Evolutionary conservation across 441 rosid genomes (phyloP), one percentile per base, ranked within the genome.

Genomic region (Corymbia citriodora): DNA sequence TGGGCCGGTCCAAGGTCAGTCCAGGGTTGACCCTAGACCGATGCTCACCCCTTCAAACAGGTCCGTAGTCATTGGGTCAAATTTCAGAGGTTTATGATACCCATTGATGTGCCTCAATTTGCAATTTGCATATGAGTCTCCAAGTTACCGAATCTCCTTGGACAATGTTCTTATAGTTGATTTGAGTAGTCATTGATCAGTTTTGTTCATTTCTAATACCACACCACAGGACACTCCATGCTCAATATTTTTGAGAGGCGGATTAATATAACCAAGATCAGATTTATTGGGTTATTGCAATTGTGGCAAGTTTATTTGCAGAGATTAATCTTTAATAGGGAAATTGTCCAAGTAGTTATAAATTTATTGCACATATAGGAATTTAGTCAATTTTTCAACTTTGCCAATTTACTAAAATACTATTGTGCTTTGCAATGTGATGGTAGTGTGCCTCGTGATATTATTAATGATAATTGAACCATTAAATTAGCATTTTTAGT

Each of bases 361-460:
- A 5, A 10, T 6, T 21, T 6, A 19, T 2, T 74, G 4, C 11
- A 3, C 16, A 11, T 3, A 74, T 36, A 4, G 19, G 5, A 6
- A 74, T 36, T 21, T 13, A 1, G 7, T 10, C 1, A 21, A 19
- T 7, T 74, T 10, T 40, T 36, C 0, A 74, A 74, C 40, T 36
- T 74, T 36, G 5, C 3, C 6, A 11, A 74, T 74, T 21, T 74
- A 74, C 21, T 74, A 2, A 0, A 6, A 21, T 40, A 1, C 11
- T 3, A 19, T 21, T 10, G 8, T 40, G 29, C 15, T 21, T 40
- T 74, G 0, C 4, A 21, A 10, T 0, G 1, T 19, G 11, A 2
- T 40, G 9, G 27, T 40, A 40, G 45, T 40, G 45, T 40, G 45
- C 45, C 45, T 3, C 45, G 45, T 40, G 45, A 40, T 4, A 40